phyloP scores from a whole-genome alignment of 2,329 filamentous ascomycete genomes.

The Graphilbum sp. region DNA sequence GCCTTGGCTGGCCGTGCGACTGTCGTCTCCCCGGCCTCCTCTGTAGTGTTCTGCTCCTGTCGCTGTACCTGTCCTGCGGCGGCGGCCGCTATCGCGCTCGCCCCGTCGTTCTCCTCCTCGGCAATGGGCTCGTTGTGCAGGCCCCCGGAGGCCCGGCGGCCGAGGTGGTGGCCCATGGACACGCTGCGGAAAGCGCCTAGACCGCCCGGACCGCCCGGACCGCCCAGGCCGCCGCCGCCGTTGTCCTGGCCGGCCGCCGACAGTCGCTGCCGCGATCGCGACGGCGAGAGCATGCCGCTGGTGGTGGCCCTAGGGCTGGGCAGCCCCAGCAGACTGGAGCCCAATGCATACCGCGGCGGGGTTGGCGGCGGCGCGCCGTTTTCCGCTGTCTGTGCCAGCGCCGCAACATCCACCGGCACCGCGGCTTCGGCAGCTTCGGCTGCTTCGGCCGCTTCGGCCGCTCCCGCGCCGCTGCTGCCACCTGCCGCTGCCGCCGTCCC shows the following conservation, averaged over 20 bases:
- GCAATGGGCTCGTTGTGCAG: slow-evolving; percentile 22
- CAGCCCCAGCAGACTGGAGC: background rate
- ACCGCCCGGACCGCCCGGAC: background rate
- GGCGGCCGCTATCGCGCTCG: background rate
- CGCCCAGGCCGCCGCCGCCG: too few relatives aligned
- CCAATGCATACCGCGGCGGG: slow-evolving; percentile 13
- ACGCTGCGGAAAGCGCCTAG: slow-evolving; percentile 10
- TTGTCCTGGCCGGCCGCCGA: too few relatives aligned
- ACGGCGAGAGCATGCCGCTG: slow-evolving; percentile 11
- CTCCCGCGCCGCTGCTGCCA: too few relatives aligned
- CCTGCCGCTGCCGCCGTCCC: too few relatives aligned
- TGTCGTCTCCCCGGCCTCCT: slow-evolving; percentile 1
- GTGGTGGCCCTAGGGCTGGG: slow-evolving; percentile 2
- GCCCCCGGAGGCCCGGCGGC: slow-evolving; percentile 12
- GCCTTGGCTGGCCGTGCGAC: too few relatives aligned
- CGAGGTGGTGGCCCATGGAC: slow-evolving; percentile 8
- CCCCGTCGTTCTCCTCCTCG: slow-evolving; percentile 20
- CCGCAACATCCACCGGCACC: slow-evolving; percentile 45
- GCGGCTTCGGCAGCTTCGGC: slow-evolving; percentile 27
- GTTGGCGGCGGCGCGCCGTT: slow-evolving; percentile 28
- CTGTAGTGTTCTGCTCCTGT: background rate
- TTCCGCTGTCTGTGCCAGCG: slow-evolving; percentile 46
- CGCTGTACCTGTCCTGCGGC: too few relatives aligned
- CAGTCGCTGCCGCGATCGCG: background rate
- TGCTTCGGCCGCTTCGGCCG: slow-evolving; percentile 2